These are phyloP conservation scores for Lactifluus pinguis DNA, from an alignment of 768 basidiomycete species.

Conservation along the genomic window DNA sequence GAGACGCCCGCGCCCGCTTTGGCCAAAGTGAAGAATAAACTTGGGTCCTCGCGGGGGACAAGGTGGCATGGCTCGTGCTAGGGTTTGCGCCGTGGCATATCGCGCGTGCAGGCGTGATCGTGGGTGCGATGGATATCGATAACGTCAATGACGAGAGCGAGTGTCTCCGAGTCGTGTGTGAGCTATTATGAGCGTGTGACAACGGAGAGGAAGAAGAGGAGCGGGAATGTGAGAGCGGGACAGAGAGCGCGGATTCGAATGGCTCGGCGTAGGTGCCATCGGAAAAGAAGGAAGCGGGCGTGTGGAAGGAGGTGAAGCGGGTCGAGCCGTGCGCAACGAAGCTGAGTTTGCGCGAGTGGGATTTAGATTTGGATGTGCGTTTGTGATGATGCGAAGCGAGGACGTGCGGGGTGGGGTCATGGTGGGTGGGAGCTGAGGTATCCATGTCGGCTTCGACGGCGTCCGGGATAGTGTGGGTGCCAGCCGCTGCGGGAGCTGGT, in stretches of 20 bases:
- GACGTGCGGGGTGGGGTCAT: too few relatives aligned
- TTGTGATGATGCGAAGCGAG: too few relatives aligned
- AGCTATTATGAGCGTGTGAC: constrained; percentile 19
- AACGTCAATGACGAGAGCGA: constrained; percentile 9
- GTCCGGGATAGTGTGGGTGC: too few relatives aligned
- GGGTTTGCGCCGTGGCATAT: constrained; percentile 7
- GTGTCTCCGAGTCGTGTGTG: background rate
- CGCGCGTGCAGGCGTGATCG: constrained; percentile 24
- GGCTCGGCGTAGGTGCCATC: constrained; percentile 41
- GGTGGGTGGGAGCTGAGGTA: too few relatives aligned
- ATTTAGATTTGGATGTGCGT: constrained; percentile 5
- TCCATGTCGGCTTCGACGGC: too few relatives aligned
- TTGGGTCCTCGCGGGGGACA: constrained; percentile 52
- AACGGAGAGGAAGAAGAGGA: constrained; percentile 17
- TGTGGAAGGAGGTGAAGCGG: constrained; percentile 59
- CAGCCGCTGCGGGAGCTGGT: too few relatives aligned
- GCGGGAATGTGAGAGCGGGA: too few relatives aligned
- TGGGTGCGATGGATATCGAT: constrained; percentile 20
- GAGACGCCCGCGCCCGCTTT: constrained; percentile 67
- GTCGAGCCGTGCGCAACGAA: constrained; percentile 42
- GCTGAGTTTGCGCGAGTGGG: constrained; percentile 33
- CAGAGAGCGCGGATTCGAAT: constrained; percentile 25
- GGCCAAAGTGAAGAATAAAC: constrained; percentile 68
- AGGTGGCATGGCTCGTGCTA: too few relatives aligned
- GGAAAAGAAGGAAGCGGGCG: constrained; percentile 72